Evolutionary conservation across 78 protist species (phyloP), one percentile per base, ranked within the genome.

Genomic region (Anaeramoeba ignava): DNA sequence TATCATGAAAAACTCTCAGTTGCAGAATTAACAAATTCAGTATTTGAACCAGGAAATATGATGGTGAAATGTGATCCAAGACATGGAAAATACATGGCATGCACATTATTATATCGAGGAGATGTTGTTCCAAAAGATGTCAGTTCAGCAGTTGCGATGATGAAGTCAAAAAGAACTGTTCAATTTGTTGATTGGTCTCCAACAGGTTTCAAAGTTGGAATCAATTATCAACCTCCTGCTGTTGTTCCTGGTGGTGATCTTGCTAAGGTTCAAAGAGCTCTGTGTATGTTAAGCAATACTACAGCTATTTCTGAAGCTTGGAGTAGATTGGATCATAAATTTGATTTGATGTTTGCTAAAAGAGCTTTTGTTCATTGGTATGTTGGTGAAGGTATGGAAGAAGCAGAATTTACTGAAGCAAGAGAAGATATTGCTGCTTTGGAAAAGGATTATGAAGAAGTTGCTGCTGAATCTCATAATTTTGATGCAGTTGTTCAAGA

Each of bases 321-420:
- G 90, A 54, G 94, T 2, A 91, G 99, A 42, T 87, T 96, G 37
- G 93, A 95, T 87, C 89, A 89, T 87, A 93, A 92, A 85, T 96
- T 96, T 89, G 97, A 94, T 38, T 93, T 96, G 41, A 96, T 97
- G 99, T 97, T 90, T 91, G 90, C 94, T 94, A 95, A 95, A 94
- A 93, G 98, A 34, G 98, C 99, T 88, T 97, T 96, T 87, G 98
- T 97, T 40, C 98, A 95, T 88, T 94, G 98, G 97, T 96, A 94
- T 92, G 97, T 96, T 83, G 98, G 98, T 78, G 99, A 97, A 92
- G 99, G 99, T 40, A 97, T 97, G 99, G 98, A 95, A 87, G 98
- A 96, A 87, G 98, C 98, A 38, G 99, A 97, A 91, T 97, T 97
- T 94, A 88, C 97, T 67, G 99, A 97, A 92, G 99, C 99, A 73